Conservation (phyloP, 805 yeast species). For the Teunomyces cretensis region DNA sequence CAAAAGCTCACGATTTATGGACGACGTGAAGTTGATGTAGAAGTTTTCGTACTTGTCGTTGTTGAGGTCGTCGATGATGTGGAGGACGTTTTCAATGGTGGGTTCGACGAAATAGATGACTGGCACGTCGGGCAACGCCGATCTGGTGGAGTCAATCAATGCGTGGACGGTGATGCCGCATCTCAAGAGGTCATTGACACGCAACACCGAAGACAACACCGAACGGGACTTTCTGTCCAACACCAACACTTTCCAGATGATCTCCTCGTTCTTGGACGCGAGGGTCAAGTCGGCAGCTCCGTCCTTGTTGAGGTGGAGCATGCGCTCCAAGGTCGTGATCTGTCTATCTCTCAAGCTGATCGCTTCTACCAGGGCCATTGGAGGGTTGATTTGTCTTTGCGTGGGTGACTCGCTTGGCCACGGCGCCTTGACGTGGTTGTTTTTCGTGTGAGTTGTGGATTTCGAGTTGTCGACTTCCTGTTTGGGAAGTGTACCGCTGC, state of each 20-base stretch:
- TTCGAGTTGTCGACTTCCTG: conserved; percentile 6
- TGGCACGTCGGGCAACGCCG: conserved; percentile 92
- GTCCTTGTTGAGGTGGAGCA: conserved; percentile 79
- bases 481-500: conserved; percentile 2
- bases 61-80: conserved; percentile 70
- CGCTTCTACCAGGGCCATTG: conserved; percentile 4
- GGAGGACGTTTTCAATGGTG: conserved; percentile 67
- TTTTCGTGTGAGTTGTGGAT: background rate
- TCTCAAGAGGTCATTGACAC: conserved; percentile 86
- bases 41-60: conserved; percentile 73
- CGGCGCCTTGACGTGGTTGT: background rate
- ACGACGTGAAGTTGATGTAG: conserved; percentile 84
- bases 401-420: too few species aligned
- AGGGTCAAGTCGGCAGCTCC: conserved; percentile 54
- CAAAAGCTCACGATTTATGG: conserved; percentile 70
- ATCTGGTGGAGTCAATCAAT: conserved; percentile 64
- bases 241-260: conserved; percentile 88
- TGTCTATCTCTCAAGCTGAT: conserved; percentile 24
- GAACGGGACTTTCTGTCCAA: conserved; percentile 80
- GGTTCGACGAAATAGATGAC: conserved; percentile 92
- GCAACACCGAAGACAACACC: conserved; percentile 83
- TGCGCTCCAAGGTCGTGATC: conserved; percentile 57
- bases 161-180: conserved; percentile 93
- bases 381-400: background rate
- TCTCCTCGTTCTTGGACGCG: conserved; percentile 59